phyloP scores from a whole-genome alignment of 2,329 filamentous ascomycete species.

The Mollisiaceae sp. region DNA sequence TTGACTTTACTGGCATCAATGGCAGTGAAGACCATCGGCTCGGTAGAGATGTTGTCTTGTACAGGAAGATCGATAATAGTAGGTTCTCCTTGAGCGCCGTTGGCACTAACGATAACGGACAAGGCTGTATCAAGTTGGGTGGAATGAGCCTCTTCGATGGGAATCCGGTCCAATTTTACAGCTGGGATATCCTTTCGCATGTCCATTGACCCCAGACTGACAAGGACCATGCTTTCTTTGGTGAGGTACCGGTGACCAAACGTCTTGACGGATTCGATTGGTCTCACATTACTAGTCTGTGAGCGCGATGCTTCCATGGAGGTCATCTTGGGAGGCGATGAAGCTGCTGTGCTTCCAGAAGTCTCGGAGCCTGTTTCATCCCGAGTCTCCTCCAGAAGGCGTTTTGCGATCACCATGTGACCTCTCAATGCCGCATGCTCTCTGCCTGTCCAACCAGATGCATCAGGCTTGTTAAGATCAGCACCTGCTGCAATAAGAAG shows the following conservation, averaged over 20 bases:
- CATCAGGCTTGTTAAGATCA: slow-evolving; percentile 75
- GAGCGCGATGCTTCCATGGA: slow-evolving; percentile 68
- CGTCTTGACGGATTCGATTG: slow-evolving; percentile 83
- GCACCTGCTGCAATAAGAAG: slow-evolving; percentile 80
- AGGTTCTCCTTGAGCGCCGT: slow-evolving; percentile 82
- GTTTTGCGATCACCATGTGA: slow-evolving; percentile 79
- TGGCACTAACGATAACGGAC: slow-evolving; percentile 87
- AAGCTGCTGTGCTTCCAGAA: slow-evolving; percentile 36
- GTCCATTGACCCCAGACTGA: slow-evolving; percentile 95
- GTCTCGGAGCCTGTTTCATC: slow-evolving; percentile 41
- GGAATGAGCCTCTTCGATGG: slow-evolving; percentile 83
- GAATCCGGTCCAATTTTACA: slow-evolving; percentile 87
- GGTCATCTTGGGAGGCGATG: slow-evolving; percentile 56
- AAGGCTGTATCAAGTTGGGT: slow-evolving; percentile 94
- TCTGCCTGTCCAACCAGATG: slow-evolving; percentile 90
- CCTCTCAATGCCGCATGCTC: slow-evolving; percentile 92
- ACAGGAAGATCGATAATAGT: slow-evolving; percentile 91
- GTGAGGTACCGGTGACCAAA: slow-evolving; percentile 96
- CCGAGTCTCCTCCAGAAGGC: slow-evolving; percentile 56
- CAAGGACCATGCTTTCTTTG: slow-evolving; percentile 85
- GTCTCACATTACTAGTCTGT: slow-evolving; percentile 52
- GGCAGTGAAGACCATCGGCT: slow-evolving; percentile 89
- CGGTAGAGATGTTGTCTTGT: slow-evolving; percentile 90
- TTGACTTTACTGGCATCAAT: slow-evolving; percentile 81
- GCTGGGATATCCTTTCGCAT: slow-evolving; percentile 80